Base-by-base conservation (phyloP, 345 rosid species). In the Firmiana major region DNA sequence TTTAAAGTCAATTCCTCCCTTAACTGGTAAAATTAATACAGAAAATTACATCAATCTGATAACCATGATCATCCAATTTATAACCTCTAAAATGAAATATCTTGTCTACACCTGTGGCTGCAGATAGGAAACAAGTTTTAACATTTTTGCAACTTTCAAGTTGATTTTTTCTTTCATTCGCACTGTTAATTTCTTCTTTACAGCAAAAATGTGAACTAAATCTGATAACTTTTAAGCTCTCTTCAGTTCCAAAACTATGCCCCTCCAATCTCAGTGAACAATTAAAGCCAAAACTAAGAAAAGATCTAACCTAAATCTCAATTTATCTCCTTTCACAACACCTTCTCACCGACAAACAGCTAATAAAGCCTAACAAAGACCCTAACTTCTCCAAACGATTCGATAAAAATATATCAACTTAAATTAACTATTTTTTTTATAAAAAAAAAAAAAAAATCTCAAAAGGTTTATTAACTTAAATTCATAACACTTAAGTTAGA, bases 1-100 rank as follows among this genome's bases (percentile, higher is more conserved):
- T 51, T 36, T 49, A 89, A 67, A 75, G 7, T 51, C 17, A 65
- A 40, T 16, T 51, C 57, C 19, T 17, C 21, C 6, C 57, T 51
- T 64, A 16, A n/a, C n/a, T 1, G 3, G 55, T 22, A 45, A 45
- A 6, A 12, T 22, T 12, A 43, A 22, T 34, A 67, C 19, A 67
- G 45, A 3, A 43, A 67, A 45, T 6, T 36, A 69, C 2, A 46
- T 16, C 38, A 26, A 7, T 13, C 51, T 45, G 55, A 24, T 15
- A 16, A 13, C 12, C 9, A 69, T 46, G 24, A 31, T 15, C 10
- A 45, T 66, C 19, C 55, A 45, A 68, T 12, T 12, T 11, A 67
- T 43, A 24, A 49, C 21, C n/a, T 21, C 1, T 21, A 66, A 66
- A 11, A 42, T 15, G 28, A 66, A 66, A 66, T 13, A 62, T 62